Evolutionary conservation across 768 basidiomycete genomes (phyloP), one percentile per base, ranked within the genome.

Genomic region (Leccinum imitatum): DNA sequence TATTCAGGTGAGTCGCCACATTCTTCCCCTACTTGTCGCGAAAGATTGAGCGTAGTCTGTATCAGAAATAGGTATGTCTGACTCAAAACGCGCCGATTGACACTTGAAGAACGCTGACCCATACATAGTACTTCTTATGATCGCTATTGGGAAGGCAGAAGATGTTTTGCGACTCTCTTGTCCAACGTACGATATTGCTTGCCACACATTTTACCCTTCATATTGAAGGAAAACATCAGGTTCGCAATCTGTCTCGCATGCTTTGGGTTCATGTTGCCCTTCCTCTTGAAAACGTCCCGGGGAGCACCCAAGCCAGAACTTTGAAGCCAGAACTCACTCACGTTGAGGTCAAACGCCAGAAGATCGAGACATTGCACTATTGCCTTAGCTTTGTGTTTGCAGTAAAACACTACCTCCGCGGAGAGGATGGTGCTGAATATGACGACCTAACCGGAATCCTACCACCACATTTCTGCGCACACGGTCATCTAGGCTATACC

Each of bases 61-160:
- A 30, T 33, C 31, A 91, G 91, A 66, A 91, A 92, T 64, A 77
- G 87, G 89, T 87, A 71, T 37, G 82, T 67, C 48, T 35, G 11
- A 37, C n/a, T 21, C 8, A 19, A 53, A 21, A 13, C 4, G 2
- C 31, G 10, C 27, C 35, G 55, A 46, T 21, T n/a, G 27, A 55
- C 11, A 51, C 30, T 5, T 41, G 44, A 46, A 21, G 46, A 48
- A 15, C 19, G 9, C 30, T 61, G 35, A 62, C 14, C 17, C 50
- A 17, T 27, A 62, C 56, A 64, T 58, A 91, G 87, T 54, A 93
- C 90, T 23, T 92, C 90, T 8, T 94, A 93, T 65, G 90, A 93
- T 66, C 86, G 91, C 35, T 93, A 87, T 67, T 91, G 87, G 81
- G 93, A 95, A 77, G 95, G 94, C 52, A 81, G 95, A 64, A 96